phyloP scores from a whole-genome alignment of 2,329 filamentous ascomycete species.

The Xylariaceae sp. region DNA sequence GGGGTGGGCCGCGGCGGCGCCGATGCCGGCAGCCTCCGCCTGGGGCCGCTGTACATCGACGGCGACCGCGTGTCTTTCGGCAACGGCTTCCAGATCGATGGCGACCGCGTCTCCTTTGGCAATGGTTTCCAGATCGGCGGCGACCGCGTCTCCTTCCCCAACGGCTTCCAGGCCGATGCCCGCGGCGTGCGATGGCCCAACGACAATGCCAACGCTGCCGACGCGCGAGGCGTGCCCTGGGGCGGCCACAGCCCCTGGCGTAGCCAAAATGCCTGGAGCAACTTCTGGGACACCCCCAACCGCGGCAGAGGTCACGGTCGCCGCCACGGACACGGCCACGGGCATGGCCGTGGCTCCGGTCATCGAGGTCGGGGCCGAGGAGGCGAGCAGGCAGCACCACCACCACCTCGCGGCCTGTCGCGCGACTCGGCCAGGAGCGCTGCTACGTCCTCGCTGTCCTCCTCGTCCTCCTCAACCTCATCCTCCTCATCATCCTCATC shows the following conservation, averaged over 20 bases:
- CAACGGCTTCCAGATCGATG: conserved; percentile 34
- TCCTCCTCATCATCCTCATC: conserved; percentile 26
- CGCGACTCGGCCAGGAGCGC: conserved; percentile 5
- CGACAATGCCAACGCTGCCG: conserved; percentile 30
- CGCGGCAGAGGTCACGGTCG: conserved; percentile 7
- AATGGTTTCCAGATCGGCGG: conserved; percentile 34
- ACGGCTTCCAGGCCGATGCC: conserved; percentile 34
- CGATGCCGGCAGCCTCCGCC: no score
- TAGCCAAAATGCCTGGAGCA: no score
- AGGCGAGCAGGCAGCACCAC: conserved; percentile 1
- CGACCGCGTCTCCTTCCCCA: conserved; percentile 36
- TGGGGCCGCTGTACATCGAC: conserved; percentile 34
- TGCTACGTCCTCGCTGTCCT: conserved; percentile 7
- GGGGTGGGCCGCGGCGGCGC: conserved; percentile 15
- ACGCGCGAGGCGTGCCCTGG: conserved; percentile 6
- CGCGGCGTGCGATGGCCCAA: conserved; percentile 39
- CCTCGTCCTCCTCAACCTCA: conserved; percentile 25
- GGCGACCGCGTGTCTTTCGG: conserved; percentile 36
- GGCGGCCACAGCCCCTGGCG: conserved; percentile 1
- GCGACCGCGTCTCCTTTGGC: conserved; percentile 38
- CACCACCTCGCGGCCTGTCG: not conserved
- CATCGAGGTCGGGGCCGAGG: conserved; percentile 2
- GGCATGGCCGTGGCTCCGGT: conserved; percentile 2
- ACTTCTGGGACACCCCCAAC: no score
- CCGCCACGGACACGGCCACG: conserved; percentile 3